Base-by-base conservation (phyloP, 129 eudicot species). In the Erigeron canadensis region DNA sequence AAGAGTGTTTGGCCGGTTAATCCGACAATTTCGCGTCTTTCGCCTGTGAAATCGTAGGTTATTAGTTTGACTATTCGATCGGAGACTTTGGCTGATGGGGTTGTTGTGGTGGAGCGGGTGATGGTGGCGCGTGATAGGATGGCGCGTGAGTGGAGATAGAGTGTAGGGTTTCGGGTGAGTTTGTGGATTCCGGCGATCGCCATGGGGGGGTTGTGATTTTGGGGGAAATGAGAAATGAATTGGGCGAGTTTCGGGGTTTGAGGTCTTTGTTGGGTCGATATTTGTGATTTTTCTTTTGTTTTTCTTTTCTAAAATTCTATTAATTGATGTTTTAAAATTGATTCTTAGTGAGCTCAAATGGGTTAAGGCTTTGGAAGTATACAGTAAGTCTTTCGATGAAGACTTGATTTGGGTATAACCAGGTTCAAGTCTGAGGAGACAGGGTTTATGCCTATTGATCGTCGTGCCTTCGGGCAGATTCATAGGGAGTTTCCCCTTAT, bases 1-100 rank as follows among this genome's bases (percentile, higher is more conserved):
- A 95, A 96, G 0, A 95, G 84, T 3, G 97, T 95, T 53, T 95
- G 99, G 1, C 99, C 97, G 15, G 97, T 48, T 74, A 95, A 83
- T 0, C 97, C 97, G 11, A 90, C 44, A 63, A 95, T 75, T 42
- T 90, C 88, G 44, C 88, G 96, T 83, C 80, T 90, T 38, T 76
- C 50, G 72, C 97, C 99, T 44, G 86, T 95, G 63, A 74, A 77
- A 69, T 95, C 99, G 79, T 90, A 86, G 22, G 96, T 87, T 73
- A 70, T 80, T 84, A 95, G 85, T 37, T 88, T 90, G 0, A 95
- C 87, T 73, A 95, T 84, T 10, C 99, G 97, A 75, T 95, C 99
- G 81, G 99, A 70, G 71, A 95, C 99, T 65, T 95, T 95, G 2
- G 77, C 79, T 16, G 92, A 77, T 61, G 84, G 40, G 13, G 89